Base-by-base conservation (phyloP, 2,329 filamentous ascomycete species). In the Proliferodiscus dingleyae region DNA sequence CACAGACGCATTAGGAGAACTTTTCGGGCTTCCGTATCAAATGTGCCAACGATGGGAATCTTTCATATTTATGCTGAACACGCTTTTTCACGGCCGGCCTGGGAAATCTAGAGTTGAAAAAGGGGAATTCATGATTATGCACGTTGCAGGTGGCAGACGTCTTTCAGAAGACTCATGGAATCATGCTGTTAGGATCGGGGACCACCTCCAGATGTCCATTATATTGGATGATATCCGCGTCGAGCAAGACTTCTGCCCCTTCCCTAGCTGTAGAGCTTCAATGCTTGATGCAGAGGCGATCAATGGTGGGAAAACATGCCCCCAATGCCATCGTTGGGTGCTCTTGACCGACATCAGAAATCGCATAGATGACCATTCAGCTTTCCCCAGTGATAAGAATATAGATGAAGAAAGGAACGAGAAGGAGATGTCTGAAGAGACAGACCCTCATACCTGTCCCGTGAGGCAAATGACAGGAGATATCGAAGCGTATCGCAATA, bases 1-100 rank as follows among this genome's bases (percentile, higher is more conserved):
- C 23, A 47, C 45, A 11, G 40, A 47, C 21, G 45, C 45, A 4
- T 40, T 47, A 23, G 40, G 45, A 5, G 40, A 43, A 9, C 38
- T 13, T 3, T 30, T 47, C 18, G 45, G 39, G 8, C 16, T 47
- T 5, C 45, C 45, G 2, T 43, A 47, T 37, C 45, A 43, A 15
- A 32, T 43, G 4, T 43, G 45, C 21, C 45, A 24, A 11, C 21
- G 33, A 33, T 47, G 45, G 44, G 22, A 22, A 38, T 38, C 34
- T 15, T 45, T 45, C 18, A 19, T 16, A 18, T 8, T 15, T 8
- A 16, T 45, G n/a, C 15, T 45, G 3, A 7, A 24, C 5, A 18
- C 37, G n/a, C 30, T 45, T 11, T 45, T 38, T 19, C 8, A 19
- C 18, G 19, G 30, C 16, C 37, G 9, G 18, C 39, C 26, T 29